Percentiles rank a stretch among this genome's conserved stretches.
These are phyloP conservation scores for Ascoidea tarda DNA, from an alignment of 805 yeast species.

Conservation along the genomic window DNA sequence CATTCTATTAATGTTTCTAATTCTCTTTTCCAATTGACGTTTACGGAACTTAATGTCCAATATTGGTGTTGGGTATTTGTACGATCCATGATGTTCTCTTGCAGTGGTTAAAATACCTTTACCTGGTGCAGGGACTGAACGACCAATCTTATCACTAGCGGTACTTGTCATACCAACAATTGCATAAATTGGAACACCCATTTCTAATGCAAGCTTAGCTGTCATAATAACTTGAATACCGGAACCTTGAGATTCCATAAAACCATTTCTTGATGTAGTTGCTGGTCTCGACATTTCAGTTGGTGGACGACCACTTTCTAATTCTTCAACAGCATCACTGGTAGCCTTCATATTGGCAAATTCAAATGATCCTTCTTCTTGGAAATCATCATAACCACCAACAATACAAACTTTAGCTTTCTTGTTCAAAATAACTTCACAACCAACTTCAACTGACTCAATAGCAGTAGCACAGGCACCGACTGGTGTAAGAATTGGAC, in stretches of 20 bases:
- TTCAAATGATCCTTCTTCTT: conserved; percentile 96
- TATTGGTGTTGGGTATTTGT: conserved; percentile 53
- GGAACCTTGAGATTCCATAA: conserved; percentile 99
- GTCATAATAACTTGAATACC: conserved; percentile 96
- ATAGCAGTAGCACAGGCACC: conserved; percentile 99
- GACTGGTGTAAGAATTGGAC: conserved; percentile 98
- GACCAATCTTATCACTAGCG: conserved; percentile 96
- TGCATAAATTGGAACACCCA: conserved; percentile 99
- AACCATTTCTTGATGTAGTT: conserved; percentile 90
- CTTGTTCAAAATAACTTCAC: conserved; percentile 84
- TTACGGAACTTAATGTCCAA: conserved; percentile 87
- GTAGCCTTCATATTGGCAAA: conserved; percentile 99
- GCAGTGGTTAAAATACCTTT: conserved; percentile 98
- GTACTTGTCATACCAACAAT: conserved; percentile 89
- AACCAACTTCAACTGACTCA: conserved; percentile 93
- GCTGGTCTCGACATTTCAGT: conserved; percentile 98
- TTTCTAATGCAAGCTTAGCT: conserved; percentile 83
- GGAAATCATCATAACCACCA: conserved; percentile 99
- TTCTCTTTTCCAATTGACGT: conserved; percentile 77
- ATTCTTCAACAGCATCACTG: conserved; percentile 75
- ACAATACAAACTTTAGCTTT: conserved; percentile 93
- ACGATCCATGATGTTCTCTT: conserved; percentile 66
- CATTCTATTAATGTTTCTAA: conserved; percentile 62
- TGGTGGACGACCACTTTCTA: conserved; percentile 94
- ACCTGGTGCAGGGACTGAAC: conserved; percentile 99